Evolutionary conservation across 139 green algal species (phyloP).

Genomic region (Chlamydomonas applanata): DNA sequence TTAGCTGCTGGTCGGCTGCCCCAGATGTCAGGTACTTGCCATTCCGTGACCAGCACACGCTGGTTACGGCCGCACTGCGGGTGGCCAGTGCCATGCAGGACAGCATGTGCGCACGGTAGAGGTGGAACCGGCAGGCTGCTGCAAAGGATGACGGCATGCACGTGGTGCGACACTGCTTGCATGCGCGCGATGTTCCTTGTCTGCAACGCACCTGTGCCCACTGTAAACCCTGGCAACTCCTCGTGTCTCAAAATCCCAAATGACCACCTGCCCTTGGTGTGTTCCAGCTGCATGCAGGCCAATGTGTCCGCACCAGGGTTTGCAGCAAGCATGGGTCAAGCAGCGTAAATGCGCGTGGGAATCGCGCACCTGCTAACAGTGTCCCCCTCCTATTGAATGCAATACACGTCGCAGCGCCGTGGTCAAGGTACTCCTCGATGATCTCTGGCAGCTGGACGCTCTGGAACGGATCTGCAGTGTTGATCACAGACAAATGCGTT

Average conservation of each 20-base stretch:
- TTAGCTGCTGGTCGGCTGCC: conserved; percentile 44
- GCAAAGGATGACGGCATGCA: too few species aligned
- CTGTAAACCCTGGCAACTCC: conserved; percentile 49
- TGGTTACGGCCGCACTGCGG: conserved; percentile 45
- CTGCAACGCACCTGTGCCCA: conserved; percentile 39
- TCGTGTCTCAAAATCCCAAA: conserved; percentile 87
- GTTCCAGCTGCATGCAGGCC: conserved; percentile 61
- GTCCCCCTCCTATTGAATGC: conserved; percentile 81
- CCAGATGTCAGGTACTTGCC: conserved; percentile 64
- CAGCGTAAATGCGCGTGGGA: background rate
- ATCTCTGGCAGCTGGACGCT: conserved; percentile 57
- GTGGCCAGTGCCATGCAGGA: background rate
- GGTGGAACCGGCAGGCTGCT: too few species aligned
- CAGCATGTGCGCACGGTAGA: too few species aligned
- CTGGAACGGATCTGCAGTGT: conserved; percentile 57
- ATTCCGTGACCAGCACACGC: conserved; percentile 69
- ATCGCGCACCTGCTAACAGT: conserved; percentile 66
- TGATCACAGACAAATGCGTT: background rate
- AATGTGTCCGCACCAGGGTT: conserved; percentile 6
- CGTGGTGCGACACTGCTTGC: too few species aligned
- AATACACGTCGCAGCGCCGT: conserved; percentile 39
- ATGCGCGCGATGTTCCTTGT: too few species aligned
- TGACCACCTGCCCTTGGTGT: conserved; percentile 64
- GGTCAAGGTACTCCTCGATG: conserved; percentile 72
- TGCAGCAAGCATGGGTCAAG: background rate